Base-by-base conservation (phyloP, 2,329 filamentous ascomycete genomes). In the Talaromyces sp. region DNA sequence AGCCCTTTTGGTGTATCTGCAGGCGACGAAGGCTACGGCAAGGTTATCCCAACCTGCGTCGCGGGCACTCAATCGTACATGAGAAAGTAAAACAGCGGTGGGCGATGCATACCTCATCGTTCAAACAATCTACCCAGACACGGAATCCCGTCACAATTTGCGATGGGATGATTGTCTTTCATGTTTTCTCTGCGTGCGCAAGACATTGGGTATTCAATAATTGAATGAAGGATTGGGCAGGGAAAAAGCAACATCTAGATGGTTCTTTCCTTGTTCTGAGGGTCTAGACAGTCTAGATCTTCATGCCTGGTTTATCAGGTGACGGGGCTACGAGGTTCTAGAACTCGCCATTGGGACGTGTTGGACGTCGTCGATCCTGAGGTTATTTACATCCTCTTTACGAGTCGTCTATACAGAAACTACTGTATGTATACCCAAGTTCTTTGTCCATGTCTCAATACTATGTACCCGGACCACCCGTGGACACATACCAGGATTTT, bases 31-130 rank as follows among this genome's bases (percentile, higher is more conserved):
- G 43, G 29, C 46, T 37, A 51, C 48, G 48, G 36, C 51, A 58
- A 58, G 56, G 49, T 55, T 56, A 60, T 57, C 39, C 50, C 27
- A 49, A 54, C 41, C 46, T 53, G 54, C 51, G 39, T 36, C 41
- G 22, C 29, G 17, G 16, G 14, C 19, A 49, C 52, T 49, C 40
- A 5, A 16, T 22, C 27, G 24, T 46, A 19, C 49, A 29, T 41
- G 24, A 32, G 36, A 8, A 42, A 6, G 35, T 27, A 44, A 56
- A 60, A 4, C 52, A 51, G 59, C 53, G 57, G 57, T 60, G 57
- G 58, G 32, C 37, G 17, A 36, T 47, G 10, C 35, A 22, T 11
- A 2, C 33, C 14, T 35, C n/a, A n/a, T n/a, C n/a, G n/a, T n/a
- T n/a, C n/a, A n/a, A n/a, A n/a, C n/a, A n/a, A n/a, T n/a, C n/a